Percentiles rank a stretch among this genome's conserved stretches.
Evolutionary conservation across 176 grass and related monocot genomes (phyloP).

Genomic region (Stipa capillata): DNA sequence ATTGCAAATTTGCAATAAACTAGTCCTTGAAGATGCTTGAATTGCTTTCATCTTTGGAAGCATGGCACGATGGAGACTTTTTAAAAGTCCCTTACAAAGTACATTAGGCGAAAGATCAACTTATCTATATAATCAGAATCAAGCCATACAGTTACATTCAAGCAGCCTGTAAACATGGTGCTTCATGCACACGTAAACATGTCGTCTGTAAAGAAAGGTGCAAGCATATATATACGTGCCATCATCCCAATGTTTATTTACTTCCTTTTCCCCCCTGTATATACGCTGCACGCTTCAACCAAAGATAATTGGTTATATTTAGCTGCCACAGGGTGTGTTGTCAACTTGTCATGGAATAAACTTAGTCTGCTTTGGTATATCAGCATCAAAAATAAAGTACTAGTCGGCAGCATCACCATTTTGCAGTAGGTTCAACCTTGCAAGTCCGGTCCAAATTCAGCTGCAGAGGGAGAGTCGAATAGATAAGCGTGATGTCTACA

Average conservation of each 20-base stretch:
- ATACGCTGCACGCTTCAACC: too few relatives aligned
- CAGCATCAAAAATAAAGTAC: not conserved
- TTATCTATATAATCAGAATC: not conserved
- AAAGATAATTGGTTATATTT: too few relatives aligned
- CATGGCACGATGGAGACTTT: not conserved
- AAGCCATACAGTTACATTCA: not conserved
- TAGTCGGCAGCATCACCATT: not conserved
- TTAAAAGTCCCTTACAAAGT: not conserved
- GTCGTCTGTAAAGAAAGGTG: not conserved
- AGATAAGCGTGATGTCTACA: slow-evolving; percentile 12
- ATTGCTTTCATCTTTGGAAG: not conserved
- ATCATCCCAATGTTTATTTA: not conserved
- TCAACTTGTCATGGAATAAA: not conserved
- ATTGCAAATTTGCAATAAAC: not conserved
- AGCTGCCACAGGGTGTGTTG: too few relatives aligned
- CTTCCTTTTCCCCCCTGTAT: too few relatives aligned
- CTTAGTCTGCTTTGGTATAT: not conserved
- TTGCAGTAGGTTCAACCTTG: not conserved
- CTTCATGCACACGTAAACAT: too few relatives aligned
- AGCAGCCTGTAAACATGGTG: not conserved
- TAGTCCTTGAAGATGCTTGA: not conserved
- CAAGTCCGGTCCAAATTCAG: not conserved
- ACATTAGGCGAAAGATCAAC: not conserved
- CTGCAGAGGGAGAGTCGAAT: not conserved
- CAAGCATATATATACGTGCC: not conserved